Conservation (phyloP, 306 rosid genomes). For the Inga oerstediana region DNA sequence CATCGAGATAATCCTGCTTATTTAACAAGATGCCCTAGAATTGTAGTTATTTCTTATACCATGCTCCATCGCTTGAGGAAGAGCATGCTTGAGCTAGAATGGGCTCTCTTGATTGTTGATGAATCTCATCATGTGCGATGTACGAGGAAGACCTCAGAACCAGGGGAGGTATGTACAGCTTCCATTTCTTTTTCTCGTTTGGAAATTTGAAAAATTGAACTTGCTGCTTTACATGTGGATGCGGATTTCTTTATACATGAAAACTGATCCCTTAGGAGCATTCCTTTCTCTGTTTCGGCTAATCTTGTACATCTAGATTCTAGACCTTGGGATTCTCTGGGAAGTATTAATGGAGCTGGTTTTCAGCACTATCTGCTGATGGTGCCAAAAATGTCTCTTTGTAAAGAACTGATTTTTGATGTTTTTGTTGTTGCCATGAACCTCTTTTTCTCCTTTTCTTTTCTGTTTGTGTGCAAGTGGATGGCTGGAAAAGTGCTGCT, state of each 20-base stretch:
- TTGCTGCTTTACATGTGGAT: conserved; percentile 10
- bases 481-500: conserved; percentile 15
- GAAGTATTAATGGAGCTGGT: background rate
- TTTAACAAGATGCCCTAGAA: conserved; percentile 69
- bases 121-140: conserved; percentile 95
- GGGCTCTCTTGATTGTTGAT: conserved; percentile 89
- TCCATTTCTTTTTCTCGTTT: conserved; percentile 27
- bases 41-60: conserved; percentile 89
- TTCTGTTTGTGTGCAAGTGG: conserved; percentile 10
- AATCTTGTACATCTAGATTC: background rate
- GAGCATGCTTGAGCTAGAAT: conserved; percentile 78
- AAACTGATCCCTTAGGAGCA: background rate
- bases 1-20: conserved; percentile 81
- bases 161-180: conserved; percentile 69
- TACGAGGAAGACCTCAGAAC: conserved; percentile 74
- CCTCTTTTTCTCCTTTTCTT: background rate
- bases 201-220: conserved; percentile 18
- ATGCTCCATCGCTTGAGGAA: conserved; percentile 89
- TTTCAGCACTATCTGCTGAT: background rate
- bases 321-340: conserved; percentile 1
- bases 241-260: conserved; percentile 8
- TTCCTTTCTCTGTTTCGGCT: conserved; percentile 8
- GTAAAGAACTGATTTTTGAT: background rate
- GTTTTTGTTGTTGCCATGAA: conserved; percentile 7
- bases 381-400: background rate